Conservation (phyloP, 208 protist species). For the Crithidia sp. region DNA sequence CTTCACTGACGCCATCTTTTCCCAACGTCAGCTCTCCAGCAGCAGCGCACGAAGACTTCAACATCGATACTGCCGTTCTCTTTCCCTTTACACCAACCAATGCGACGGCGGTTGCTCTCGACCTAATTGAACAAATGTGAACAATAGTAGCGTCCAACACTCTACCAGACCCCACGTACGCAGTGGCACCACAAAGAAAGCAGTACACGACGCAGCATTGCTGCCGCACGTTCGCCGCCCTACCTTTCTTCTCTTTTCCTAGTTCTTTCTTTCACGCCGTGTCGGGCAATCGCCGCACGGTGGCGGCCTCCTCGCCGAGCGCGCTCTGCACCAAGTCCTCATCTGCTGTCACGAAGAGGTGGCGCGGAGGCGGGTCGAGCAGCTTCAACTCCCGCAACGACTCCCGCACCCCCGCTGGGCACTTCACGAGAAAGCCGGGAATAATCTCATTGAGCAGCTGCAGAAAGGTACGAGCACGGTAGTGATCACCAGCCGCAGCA, state of each 20-base stretch:
- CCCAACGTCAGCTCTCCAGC: not conserved
- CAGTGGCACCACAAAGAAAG: no score
- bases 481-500: conserved; percentile 76
- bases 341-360: conserved; percentile 64
- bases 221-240: no score
- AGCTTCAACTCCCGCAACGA: conserved; percentile 69
- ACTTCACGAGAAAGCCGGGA: conserved; percentile 79
- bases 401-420: conserved; percentile 52
- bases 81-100: no score
- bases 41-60: no score
- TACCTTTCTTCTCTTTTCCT: not conserved
- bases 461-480: conserved; percentile 75
- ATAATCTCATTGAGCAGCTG: conserved; percentile 79
- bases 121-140: not conserved
- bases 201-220: no score
- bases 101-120: no score
- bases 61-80: no score
- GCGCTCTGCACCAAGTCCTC: conserved; percentile 44
- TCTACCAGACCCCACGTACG: no score
- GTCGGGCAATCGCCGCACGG: conserved; percentile 33
- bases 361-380: conserved; percentile 46
- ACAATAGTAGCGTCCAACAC: not conserved
- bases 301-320: conserved; percentile 23
- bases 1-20: not conserved
- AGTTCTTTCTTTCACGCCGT: not conserved